Percentiles rank a stretch among this genome's conserved stretches.
phyloP scores from a whole-genome alignment of 2,329 filamentous ascomycete genomes.

The Rutstroemia sp. region DNA sequence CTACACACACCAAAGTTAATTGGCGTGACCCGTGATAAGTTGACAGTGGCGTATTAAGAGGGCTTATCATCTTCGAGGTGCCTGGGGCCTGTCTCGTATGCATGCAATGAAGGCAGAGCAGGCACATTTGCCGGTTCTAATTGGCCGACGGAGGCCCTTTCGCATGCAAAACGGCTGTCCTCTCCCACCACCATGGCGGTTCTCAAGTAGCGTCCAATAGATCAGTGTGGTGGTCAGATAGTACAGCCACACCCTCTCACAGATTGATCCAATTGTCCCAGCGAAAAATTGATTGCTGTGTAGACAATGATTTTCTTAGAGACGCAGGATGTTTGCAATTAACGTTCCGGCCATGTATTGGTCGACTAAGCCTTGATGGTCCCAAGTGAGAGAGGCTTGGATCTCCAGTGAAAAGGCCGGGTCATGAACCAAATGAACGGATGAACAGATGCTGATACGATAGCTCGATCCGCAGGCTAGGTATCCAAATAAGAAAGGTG shows the following conservation, averaged over 20 bases:
- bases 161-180: neutral
- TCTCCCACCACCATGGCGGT: neutral
- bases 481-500: neutral
- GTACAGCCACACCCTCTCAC: neutral
- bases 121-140: neutral
- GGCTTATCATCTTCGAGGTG: neutral
- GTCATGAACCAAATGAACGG: neutral
- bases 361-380: neutral
- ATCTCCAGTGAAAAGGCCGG: neutral
- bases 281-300: neutral
- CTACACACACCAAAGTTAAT: neutral
- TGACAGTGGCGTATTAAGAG: neutral
- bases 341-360: neutral
- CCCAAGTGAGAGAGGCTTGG: neutral
- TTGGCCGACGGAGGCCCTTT: neutral
- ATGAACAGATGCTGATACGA: neutral
- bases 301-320: neutral
- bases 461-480: neutral
- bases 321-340: neutral
- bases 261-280: neutral
- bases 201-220: neutral
- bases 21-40: constrained; percentile 2
- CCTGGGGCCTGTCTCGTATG: neutral
- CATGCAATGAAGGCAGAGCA: neutral
- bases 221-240: neutral